phyloP scores from a whole-genome alignment of 129 eudicot species.

The Flaveria bidentis region DNA sequence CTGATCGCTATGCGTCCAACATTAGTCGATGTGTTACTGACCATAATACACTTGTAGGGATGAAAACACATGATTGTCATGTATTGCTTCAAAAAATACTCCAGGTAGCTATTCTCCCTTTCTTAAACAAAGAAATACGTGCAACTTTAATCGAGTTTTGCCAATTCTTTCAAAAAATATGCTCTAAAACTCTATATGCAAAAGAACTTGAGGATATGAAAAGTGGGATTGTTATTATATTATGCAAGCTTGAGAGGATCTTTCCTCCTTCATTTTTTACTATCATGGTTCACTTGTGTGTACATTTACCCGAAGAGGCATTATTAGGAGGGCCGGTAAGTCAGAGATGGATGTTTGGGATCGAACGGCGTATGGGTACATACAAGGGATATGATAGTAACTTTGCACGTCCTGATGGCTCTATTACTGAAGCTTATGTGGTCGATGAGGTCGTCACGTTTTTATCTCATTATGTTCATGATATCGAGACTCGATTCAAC shows the following conservation, averaged over 20 bases:
- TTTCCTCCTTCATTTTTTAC: slow-evolving; percentile 16
- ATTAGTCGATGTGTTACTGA: slow-evolving; percentile 2
- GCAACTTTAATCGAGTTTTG: slow-evolving; percentile 17
- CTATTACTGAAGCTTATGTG: slow-evolving; percentile 9
- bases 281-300: slow-evolving; percentile 21
- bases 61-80: slow-evolving; percentile 16
- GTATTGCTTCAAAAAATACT: slow-evolving; percentile 8
- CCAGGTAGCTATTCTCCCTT: background rate
- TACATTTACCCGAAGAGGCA: slow-evolving; percentile 22
- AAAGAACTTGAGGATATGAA: slow-evolving; percentile 11
- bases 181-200: slow-evolving; percentile 12
- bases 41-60: slow-evolving; percentile 10
- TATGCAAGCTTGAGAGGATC: slow-evolving; percentile 24
- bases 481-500: slow-evolving; percentile 19
- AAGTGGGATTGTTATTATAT: slow-evolving; percentile 5
- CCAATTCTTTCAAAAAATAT: slow-evolving; percentile 13
- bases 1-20: slow-evolving; percentile 16
- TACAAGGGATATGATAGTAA: slow-evolving; percentile 12
- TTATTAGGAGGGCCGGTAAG: background rate
- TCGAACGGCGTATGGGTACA: slow-evolving; percentile 8
- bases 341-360: slow-evolving; percentile 11
- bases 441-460: slow-evolving; percentile 19
- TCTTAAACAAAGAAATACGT: background rate
- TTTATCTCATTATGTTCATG: slow-evolving; percentile 15
- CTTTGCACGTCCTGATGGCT: slow-evolving; percentile 10